These are phyloP conservation scores for Coleophoma cylindrospora DNA, from an alignment of 2,329 filamentous ascomycete genomes.

Conservation along the genomic window DNA sequence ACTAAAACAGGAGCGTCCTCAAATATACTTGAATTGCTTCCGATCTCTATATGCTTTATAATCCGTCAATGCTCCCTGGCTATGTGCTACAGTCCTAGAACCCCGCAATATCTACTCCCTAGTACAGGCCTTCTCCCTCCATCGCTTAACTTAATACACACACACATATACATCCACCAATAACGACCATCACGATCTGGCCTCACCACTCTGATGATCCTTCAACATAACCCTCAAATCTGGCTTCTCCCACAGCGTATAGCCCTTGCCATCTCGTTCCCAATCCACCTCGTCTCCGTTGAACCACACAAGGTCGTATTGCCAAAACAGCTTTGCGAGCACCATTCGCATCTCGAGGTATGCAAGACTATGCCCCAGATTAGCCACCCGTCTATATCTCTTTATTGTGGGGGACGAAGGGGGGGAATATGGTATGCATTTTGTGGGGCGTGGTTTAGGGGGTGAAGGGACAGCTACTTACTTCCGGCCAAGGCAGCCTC, in stretches of 20 bases:
- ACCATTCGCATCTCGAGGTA: slow-evolving; percentile 16
- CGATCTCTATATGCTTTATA: too few species aligned
- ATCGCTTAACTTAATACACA: too few species aligned
- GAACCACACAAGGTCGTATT: slow-evolving; percentile 13
- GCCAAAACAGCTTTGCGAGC: slow-evolving; percentile 14
- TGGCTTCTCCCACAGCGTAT: slow-evolving; percentile 16
- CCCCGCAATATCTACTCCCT: too few species aligned
- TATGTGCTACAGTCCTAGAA: too few species aligned
- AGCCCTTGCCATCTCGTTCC: slow-evolving; percentile 15
- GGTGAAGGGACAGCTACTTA: slow-evolving; percentile 1
- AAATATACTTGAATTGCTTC: too few species aligned
- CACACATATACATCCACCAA: too few species aligned
- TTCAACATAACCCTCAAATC: slow-evolving; percentile 9
- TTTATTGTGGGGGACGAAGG: too few species aligned
- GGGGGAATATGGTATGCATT: too few species aligned
- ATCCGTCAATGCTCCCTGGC: too few species aligned
- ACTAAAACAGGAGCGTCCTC: too few species aligned
- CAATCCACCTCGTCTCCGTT: slow-evolving; percentile 13
- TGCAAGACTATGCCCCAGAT: slow-evolving; percentile 5
- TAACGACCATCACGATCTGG: background rate
- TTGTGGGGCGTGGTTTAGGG: background rate
- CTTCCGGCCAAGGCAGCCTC: slow-evolving; percentile 12
- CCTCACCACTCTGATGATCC: background rate
- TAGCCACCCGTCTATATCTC: too few species aligned
- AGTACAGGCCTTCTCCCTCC: too few species aligned